Base-by-base conservation (phyloP, 179 eudicot species). In the Patellifolia procumbens region DNA sequence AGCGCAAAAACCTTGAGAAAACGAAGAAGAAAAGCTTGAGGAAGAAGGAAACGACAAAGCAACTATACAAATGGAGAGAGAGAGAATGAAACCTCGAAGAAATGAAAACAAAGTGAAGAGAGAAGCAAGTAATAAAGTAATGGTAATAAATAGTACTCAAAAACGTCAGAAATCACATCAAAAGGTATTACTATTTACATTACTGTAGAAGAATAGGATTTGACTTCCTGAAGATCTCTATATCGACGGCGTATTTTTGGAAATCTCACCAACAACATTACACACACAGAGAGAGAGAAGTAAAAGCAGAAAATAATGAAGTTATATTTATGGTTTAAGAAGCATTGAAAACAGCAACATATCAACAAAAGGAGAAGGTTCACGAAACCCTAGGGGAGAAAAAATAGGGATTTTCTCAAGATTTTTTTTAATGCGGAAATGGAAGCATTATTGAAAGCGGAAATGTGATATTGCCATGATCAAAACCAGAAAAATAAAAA, bases 241-340 rank as follows among this genome's bases (percentile, higher is more conserved):
- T 49, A 70, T 70, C 73, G 73, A 49, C 73, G 73, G 73, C 73
- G 73, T 70, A 70, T 70, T 70, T 70, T 70, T 13, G 73, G 73
- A 29, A 70, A 68, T 12, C 48, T 17, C 69, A 65, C 10, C 15
- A 58, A 35, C 24, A 63, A 39, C 4, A 28, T 11, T 42, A 29
- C 65, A 29, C 37, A 28, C 22, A 42, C 5, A 42, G 10, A 5
- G 48, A 66, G 70, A 22, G 32, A 66, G 20, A n/a, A 22, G 10
- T 11, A 9, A 48, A 12, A 46, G 34, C 22, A 31, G 42, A 68
- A 37, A 35, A n/a, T n/a, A n/a, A n/a, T n/a, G n/a, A n/a, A n/a
- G n/a, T n/a, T n/a, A n/a, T 35, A 35, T 35, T n/a, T 37, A n/a
- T 42, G n/a, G 43, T 37, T 35, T 16, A 5, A 64, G 24, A 28